Evolutionary conservation across 202 grass and related monocot genomes (phyloP).

Genomic region (Zizania palustris): DNA sequence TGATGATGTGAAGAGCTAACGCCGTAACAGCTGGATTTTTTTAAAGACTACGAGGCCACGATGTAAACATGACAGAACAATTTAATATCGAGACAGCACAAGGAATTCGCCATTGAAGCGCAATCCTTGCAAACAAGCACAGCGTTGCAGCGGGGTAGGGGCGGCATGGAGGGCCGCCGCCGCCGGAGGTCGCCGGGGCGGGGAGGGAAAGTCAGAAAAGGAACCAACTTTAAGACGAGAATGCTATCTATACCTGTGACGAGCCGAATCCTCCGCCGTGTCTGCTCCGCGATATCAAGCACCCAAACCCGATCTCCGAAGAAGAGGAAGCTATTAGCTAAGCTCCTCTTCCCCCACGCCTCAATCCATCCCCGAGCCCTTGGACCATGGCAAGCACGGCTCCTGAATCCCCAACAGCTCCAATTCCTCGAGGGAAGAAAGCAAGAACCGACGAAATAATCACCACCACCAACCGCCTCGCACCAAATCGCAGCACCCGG

Average conservation of each 20-base stretch:
- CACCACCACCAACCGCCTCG: conserved; percentile 14
- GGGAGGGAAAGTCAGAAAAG: background rate
- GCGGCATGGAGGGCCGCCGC: background rate
- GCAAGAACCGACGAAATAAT: conserved; percentile 11
- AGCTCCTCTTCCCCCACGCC: conserved; percentile 52
- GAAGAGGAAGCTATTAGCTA: conserved; percentile 57
- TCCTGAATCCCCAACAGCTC: conserved; percentile 25
- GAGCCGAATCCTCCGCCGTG: conserved; percentile 37
- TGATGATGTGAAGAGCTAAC: conserved; percentile 21
- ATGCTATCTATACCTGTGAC: conserved; percentile 48
- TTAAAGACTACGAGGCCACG: background rate
- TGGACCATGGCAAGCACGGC: conserved; percentile 50
- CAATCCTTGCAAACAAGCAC: conserved; percentile 3
- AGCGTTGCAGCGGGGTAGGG: background rate
- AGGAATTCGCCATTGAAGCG: background rate
- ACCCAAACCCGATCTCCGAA: conserved; percentile 37
- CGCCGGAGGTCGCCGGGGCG: background rate
- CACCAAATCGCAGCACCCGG: conserved; percentile 33
- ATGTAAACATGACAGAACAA: conserved; percentile 5
- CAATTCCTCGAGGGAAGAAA: conserved; percentile 29
- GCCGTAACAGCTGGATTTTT: background rate
- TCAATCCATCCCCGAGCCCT: conserved; percentile 60
- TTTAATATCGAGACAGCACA: conserved; percentile 5
- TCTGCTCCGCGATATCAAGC: conserved; percentile 6
- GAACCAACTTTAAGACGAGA: background rate